Percentiles rank a stretch among this genome's conserved stretches.
Evolutionary conservation across 2,329 filamentous ascomycete genomes (phyloP).

Genomic region (Diaporthe destruens): DNA sequence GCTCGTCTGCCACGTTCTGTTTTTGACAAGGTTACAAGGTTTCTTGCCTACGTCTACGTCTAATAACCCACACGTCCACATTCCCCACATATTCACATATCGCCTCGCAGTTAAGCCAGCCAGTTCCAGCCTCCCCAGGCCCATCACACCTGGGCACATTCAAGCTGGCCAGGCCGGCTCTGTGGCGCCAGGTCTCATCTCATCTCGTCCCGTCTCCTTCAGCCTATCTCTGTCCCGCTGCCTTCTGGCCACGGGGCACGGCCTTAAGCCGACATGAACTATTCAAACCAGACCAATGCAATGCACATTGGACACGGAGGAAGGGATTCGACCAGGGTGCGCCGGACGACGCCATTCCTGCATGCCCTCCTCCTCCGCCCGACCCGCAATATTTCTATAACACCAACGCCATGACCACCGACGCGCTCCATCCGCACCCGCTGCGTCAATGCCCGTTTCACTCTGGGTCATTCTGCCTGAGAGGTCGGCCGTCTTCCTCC

Average conservation of each 20-base stretch:
- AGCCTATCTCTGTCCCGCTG: slow-evolving; percentile 20
- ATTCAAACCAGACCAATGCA: slow-evolving; percentile 31
- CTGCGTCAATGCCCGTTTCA: slow-evolving; percentile 28
- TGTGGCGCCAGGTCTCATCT: slow-evolving; percentile 35
- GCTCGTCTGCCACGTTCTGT: slow-evolving; percentile 29
- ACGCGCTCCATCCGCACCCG: slow-evolving; percentile 4
- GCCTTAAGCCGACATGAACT: slow-evolving; percentile 20
- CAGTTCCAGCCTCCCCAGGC: slow-evolving; percentile 8
- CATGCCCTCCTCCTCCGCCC: slow-evolving; percentile 9
- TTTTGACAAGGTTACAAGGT: neutral
- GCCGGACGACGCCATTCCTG: slow-evolving; percentile 23
- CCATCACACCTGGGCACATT: neutral
- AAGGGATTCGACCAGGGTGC: neutral
- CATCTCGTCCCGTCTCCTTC: slow-evolving; percentile 10
- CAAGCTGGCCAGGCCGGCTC: neutral
- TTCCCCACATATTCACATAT: no score
- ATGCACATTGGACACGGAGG: neutral
- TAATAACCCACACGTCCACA: no score
- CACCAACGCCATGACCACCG: slow-evolving; percentile 21
- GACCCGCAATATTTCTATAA: slow-evolving; percentile 30
- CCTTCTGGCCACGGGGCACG: slow-evolving; percentile 7
- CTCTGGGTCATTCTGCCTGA: neutral
- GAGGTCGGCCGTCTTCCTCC: neutral
- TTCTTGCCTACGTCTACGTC: no score
- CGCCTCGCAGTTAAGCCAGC: no score